Percentiles rank a stretch among this genome's conserved stretches.
Conservation (phyloP, 305 asterid genomes). For the Solanum aculeatissimum region DNA sequence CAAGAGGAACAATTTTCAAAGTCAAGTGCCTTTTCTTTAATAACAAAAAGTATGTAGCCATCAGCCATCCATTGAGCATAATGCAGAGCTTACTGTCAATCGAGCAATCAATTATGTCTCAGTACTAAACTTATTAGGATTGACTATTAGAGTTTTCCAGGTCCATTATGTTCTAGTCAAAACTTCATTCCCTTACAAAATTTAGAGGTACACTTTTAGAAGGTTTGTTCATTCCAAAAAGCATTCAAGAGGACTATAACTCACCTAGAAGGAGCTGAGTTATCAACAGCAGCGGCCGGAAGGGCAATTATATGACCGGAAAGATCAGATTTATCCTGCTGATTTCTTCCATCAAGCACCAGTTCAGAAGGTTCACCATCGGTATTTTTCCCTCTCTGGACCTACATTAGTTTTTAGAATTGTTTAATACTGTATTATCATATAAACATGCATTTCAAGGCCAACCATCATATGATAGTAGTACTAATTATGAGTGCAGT, state of each 20-base stretch:
- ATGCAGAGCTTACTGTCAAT: background rate
- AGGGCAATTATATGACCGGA: conserved; percentile 26
- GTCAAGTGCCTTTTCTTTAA: background rate
- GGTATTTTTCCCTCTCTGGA: conserved; percentile 23
- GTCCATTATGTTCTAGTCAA: background rate
- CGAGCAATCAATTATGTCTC: background rate
- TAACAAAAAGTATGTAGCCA: background rate
- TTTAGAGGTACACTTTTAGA: background rate
- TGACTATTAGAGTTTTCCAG: background rate
- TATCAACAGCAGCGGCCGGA: conserved; percentile 24
- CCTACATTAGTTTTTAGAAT: conserved; percentile 34
- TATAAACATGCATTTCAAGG: background rate
- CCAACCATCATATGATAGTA: background rate
- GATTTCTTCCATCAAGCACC: conserved; percentile 22
- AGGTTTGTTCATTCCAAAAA: background rate
- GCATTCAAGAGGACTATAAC: conserved; percentile 4
- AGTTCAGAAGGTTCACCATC: conserved; percentile 37
- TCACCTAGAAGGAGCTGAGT: conserved; percentile 51
- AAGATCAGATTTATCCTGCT: conserved; percentile 31
- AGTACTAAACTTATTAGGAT: background rate
- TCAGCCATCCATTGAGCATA: background rate
- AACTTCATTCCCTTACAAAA: background rate
- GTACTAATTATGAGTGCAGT: background rate
- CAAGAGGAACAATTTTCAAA: background rate
- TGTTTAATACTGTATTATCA: background rate